These are phyloP conservation scores for maize (Zea mays) DNA, from an alignment of 176 grass and related monocot genomes.

Conservation along the genomic window DNA sequence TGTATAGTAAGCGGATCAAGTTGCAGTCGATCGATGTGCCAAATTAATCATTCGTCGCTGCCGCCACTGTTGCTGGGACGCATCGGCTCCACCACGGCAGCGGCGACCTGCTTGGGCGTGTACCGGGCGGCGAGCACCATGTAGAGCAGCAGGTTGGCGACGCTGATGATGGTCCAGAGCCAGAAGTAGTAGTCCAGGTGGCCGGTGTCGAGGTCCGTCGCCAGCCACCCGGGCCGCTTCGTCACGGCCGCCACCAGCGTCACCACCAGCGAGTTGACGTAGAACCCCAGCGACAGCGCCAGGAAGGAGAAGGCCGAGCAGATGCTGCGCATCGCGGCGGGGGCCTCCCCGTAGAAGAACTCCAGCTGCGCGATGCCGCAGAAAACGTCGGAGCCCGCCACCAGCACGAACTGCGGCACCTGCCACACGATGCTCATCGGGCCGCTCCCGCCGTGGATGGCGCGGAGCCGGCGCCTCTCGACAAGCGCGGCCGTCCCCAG, in stretches of 20 bases:
- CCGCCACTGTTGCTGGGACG: neutral
- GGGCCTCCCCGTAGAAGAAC: slow-evolving; percentile 86
- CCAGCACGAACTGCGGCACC: slow-evolving; percentile 70
- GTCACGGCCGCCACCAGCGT: slow-evolving; percentile 50
- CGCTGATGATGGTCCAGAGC: slow-evolving; percentile 41
- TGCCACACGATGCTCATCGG: slow-evolving; percentile 62
- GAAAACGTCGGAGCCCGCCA: slow-evolving; percentile 70
- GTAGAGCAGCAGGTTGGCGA: slow-evolving; percentile 48
- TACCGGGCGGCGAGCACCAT: slow-evolving; percentile 38
- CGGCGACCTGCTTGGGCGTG: slow-evolving; percentile 52
- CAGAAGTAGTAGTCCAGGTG: slow-evolving; percentile 68
- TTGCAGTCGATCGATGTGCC: neutral
- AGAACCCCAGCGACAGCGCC: slow-evolving; percentile 60
- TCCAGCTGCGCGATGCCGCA: slow-evolving; percentile 75
- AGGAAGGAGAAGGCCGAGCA: slow-evolving; percentile 77
- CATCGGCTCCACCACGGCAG: neutral
- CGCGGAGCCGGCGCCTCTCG: slow-evolving; percentile 53
- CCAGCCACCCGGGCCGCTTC: slow-evolving; percentile 45
- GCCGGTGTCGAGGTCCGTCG: slow-evolving; percentile 47
- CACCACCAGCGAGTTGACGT: slow-evolving; percentile 69
- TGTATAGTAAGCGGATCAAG: slow-evolving; percentile 3
- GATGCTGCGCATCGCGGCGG: slow-evolving; percentile 75
- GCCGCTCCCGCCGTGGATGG: neutral
- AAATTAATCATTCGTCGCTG: slow-evolving; percentile 1
- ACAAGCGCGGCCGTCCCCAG: slow-evolving; percentile 62